phyloP scores from a whole-genome alignment of 2,329 filamentous ascomycete species.

The Hypoxylon sp. region DNA sequence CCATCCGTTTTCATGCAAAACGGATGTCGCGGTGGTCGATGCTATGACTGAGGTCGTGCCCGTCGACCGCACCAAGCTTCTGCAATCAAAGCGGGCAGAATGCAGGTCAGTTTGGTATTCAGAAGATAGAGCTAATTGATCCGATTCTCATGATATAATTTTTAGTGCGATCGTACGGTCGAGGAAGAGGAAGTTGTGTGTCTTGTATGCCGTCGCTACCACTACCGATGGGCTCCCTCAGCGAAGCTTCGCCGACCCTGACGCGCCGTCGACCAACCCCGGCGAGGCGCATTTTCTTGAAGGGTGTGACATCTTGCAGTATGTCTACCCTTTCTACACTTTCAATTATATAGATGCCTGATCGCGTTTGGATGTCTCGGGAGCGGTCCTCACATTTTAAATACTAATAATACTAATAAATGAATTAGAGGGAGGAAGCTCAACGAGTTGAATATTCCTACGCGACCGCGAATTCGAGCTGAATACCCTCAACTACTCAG shows the following conservation, averaged over 20 bases:
- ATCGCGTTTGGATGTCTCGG: slow-evolving; percentile 31
- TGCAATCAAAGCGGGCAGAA: slow-evolving; percentile 75
- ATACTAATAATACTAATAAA: slow-evolving; percentile 51
- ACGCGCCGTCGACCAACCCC: slow-evolving; percentile 67
- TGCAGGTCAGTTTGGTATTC: slow-evolving; percentile 67
- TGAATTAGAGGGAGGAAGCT: slow-evolving; percentile 62
- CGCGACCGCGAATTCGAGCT: slow-evolving; percentile 62
- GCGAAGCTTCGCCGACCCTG: slow-evolving; percentile 69
- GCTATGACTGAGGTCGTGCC: slow-evolving; percentile 80
- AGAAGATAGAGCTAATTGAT: slow-evolving; percentile 65
- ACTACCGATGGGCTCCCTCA: slow-evolving; percentile 74
- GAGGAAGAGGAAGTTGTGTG: slow-evolving; percentile 91
- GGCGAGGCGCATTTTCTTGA: slow-evolving; percentile 71
- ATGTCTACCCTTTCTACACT: slow-evolving; percentile 57
- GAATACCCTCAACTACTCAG: slow-evolving; percentile 54
- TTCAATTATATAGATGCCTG: slow-evolving; percentile 14
- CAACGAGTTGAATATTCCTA: slow-evolving; percentile 68
- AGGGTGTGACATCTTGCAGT: slow-evolving; percentile 72
- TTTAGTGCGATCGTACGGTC: slow-evolving; percentile 80
- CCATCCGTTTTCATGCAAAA: slow-evolving; percentile 75
- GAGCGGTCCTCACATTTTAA: slow-evolving; percentile 16
- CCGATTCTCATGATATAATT: slow-evolving; percentile 64
- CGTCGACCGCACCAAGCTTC: slow-evolving; percentile 75
- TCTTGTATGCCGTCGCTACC: slow-evolving; percentile 86
- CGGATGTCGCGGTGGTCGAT: slow-evolving; percentile 78